Conservation (phyloP, 2,329 filamentous ascomycete genomes). For the Berkeleyomyces basicola region DNA sequence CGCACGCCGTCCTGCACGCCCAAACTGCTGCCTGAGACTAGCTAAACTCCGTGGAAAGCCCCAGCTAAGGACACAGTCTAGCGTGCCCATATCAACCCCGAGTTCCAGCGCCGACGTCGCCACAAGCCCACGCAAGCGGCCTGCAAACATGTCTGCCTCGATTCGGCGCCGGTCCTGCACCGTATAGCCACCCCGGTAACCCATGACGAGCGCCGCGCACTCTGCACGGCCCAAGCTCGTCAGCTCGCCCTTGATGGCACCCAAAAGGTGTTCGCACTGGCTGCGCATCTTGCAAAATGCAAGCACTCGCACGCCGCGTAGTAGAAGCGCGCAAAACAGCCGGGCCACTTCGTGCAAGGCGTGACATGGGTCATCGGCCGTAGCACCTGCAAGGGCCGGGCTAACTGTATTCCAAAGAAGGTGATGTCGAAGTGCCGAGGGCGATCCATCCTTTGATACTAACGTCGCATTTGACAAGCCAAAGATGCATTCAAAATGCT, state of each 20-base stretch:
- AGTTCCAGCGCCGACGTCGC: slow-evolving; percentile 87
- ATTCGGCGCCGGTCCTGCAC: slow-evolving; percentile 77
- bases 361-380: slow-evolving; percentile 4
- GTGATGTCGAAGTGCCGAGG: slow-evolving; percentile 26
- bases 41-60: slow-evolving; percentile 94
- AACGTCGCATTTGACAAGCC: slow-evolving; percentile 66
- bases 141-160: slow-evolving; percentile 93
- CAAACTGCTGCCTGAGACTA: slow-evolving; percentile 87
- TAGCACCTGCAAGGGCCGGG: not conserved
- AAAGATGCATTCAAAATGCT: slow-evolving; percentile 91
- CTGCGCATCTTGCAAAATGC: slow-evolving; percentile 81
- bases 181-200: slow-evolving; percentile 88
- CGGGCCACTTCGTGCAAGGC: slow-evolving; percentile 54
- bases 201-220: slow-evolving; percentile 70
- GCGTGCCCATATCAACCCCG: slow-evolving; percentile 83
- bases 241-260: slow-evolving; percentile 64
- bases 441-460: slow-evolving; percentile 83
- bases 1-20: slow-evolving; percentile 63
- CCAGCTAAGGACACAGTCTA: slow-evolving; percentile 86
- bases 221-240: slow-evolving; percentile 55
- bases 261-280: slow-evolving; percentile 71
- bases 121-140: slow-evolving; percentile 80
- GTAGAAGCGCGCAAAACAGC: slow-evolving; percentile 75
- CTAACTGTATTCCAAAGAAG: slow-evolving; percentile 9
- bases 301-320: slow-evolving; percentile 80